phyloP scores from a whole-genome alignment of 1,139 yeast species.

The Kazachstania sp. region DNA sequence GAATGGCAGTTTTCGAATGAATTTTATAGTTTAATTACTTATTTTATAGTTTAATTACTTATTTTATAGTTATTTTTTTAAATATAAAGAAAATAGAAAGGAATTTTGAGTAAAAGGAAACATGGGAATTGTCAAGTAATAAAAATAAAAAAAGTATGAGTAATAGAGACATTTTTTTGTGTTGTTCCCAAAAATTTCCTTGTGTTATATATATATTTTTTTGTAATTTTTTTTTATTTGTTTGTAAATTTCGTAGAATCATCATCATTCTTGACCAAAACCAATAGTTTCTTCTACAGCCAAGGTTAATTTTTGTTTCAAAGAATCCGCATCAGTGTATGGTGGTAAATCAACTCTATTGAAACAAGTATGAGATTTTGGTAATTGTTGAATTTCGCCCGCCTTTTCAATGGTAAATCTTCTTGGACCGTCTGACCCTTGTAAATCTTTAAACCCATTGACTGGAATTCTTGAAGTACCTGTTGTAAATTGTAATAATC shows the following conservation, averaged over 20 bases:
- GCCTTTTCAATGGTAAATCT: conserved; percentile 97
- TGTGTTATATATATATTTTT: no score
- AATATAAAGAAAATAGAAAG: neutral
- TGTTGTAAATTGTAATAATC: conserved; percentile 91
- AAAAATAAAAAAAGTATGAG: neutral
- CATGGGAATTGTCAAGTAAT: neutral
- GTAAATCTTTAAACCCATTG: conserved; percentile 95
- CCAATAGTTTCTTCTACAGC: conserved; percentile 95
- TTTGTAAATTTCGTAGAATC: no score
- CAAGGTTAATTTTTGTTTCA: conserved; percentile 71
- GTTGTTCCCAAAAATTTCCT: no score
- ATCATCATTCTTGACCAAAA: conserved; percentile 70
- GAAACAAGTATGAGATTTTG: conserved; percentile 94
- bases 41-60: no score
- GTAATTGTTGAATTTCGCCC: conserved; percentile 86
- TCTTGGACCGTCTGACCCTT: conserved; percentile 98
- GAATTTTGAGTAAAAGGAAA: neutral
- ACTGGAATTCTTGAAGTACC: conserved; percentile 99
- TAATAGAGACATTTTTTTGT: no score
- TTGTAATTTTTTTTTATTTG: no score
- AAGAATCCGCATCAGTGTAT: conserved; percentile 61
- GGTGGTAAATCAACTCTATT: conserved; percentile 89
- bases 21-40: no score
- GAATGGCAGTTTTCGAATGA: no score
- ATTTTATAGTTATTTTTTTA: no score